Evolutionary conservation across 2,329 filamentous ascomycete genomes (phyloP).

Genomic region (Cercospora brassicicola): DNA sequence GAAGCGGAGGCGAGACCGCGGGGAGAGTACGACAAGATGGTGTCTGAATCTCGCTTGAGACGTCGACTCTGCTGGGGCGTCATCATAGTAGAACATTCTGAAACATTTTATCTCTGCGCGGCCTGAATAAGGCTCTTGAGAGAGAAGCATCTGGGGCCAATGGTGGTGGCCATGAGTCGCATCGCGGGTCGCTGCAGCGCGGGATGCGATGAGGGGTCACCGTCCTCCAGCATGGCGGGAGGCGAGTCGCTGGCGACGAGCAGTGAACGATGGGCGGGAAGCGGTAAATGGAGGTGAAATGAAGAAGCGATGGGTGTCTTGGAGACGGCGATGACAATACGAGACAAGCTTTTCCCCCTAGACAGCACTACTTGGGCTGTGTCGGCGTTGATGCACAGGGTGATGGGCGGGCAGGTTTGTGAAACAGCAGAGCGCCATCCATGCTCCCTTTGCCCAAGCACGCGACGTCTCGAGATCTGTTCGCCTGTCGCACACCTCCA

Average conservation of each 20-base stretch:
- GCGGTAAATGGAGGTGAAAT: neutral
- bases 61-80: neutral
- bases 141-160: neutral
- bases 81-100: constrained; percentile 8
- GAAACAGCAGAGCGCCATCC: neutral
- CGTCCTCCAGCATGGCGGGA: neutral
- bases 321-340: neutral
- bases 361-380: neutral
- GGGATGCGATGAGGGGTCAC: neutral
- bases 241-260: neutral
- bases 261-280: neutral
- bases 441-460: neutral
- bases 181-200: neutral
- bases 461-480: constrained; percentile 6
- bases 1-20: neutral
- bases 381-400: neutral
- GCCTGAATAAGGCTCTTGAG: neutral
- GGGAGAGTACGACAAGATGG: neutral
- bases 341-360: neutral
- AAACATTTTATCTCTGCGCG: neutral
- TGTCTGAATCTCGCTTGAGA: neutral
- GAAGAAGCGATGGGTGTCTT: neutral
- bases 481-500: neutral
- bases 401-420: neutral
- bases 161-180: neutral